Evolutionary conservation across 2,329 filamentous ascomycete species (phyloP).

Genomic region (Hymenoscyphus linearis): DNA sequence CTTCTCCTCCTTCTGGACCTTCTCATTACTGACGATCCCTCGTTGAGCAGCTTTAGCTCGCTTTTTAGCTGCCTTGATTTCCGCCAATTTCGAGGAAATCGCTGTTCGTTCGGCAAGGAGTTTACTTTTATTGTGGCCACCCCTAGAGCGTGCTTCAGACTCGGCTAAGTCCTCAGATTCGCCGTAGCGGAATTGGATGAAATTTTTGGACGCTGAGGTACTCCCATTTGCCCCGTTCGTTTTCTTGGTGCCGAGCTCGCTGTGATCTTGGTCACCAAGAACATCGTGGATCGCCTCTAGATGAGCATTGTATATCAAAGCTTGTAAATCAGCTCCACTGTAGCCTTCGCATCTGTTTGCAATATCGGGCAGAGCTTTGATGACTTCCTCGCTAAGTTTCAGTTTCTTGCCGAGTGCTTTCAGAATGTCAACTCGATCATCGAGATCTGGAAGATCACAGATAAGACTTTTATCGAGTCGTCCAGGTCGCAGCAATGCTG

Average conservation of each 20-base stretch:
- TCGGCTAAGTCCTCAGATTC: slow-evolving; percentile 45
- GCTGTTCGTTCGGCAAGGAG: slow-evolving; percentile 69
- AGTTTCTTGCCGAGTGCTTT: slow-evolving; percentile 78
- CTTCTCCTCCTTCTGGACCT: slow-evolving; percentile 39
- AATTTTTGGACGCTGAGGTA: slow-evolving; percentile 43
- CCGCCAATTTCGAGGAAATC: slow-evolving; percentile 75
- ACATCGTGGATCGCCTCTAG: slow-evolving; percentile 95
- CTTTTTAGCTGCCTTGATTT: slow-evolving; percentile 66
- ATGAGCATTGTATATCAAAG: slow-evolving; percentile 92
- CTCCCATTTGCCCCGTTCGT: slow-evolving; percentile 19
- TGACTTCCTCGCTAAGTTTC: slow-evolving; percentile 62
- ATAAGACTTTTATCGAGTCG: slow-evolving; percentile 89
- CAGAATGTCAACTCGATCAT: slow-evolving; percentile 86
- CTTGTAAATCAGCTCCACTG: slow-evolving; percentile 90
- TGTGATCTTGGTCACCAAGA: slow-evolving; percentile 56
- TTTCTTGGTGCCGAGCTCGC: slow-evolving; percentile 29
- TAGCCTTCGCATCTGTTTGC: slow-evolving; percentile 80
- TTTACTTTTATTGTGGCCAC: slow-evolving; percentile 46
- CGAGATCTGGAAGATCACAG: slow-evolving; percentile 76
- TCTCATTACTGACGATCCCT: slow-evolving; percentile 30
- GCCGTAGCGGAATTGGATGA: slow-evolving; percentile 82
- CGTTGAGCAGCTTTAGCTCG: slow-evolving; percentile 26
- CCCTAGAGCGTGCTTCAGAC: slow-evolving; percentile 35
- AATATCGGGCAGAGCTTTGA: slow-evolving; percentile 57
- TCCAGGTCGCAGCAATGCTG: slow-evolving; percentile 83